Base-by-base conservation (phyloP, 2,329 filamentous ascomycete species). In the Rutstroemia sp. region DNA sequence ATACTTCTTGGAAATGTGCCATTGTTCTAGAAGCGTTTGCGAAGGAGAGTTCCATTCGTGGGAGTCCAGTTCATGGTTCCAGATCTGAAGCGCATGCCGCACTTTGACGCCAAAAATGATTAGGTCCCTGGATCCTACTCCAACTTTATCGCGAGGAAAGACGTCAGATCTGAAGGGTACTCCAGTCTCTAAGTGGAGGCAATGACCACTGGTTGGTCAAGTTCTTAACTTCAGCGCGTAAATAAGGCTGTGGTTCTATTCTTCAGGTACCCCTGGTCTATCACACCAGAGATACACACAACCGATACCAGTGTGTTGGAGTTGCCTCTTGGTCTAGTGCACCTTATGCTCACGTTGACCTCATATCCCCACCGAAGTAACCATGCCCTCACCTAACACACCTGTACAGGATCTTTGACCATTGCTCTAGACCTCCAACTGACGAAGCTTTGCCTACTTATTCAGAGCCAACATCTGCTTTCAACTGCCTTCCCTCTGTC, bases 371-470 rank as follows among this genome's bases (percentile, higher is more conserved):
- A 19, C 19, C 19, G 8, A 21, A 27, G 14, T n/a, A 42, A 19
- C 39, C 39, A 42, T 42, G 17, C 17, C 39, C 39, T 42, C 39
- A 19, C 16, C 10, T 4, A 42, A n/a, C 17, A 19, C 39, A 42
- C 39, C 39, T 19, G 9, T 42, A 14, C 14, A 42, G 51, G 27
- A 53, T 53, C 17, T 25, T 30, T 14, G 8, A 36, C 36, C 40
- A 27, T 23, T 46, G 46, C 34, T 47, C 40, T 47, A 38, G 51
- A 53, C 51, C 27, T 47, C 19, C 40, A 53, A 36, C 40, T 53
- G 36, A 53, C 40, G 34, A 7, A 25, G 40, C 2, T 16, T 5
- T 38, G 51, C 44, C 19, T 53, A 53, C 51, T 38, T 53, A 53
- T 47, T 53, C 14, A 10, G 36, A 23, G 19, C 40, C 27, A 47